Conservation (phyloP, 2,329 filamentous ascomycete species). For the Neonectria hederae region DNA sequence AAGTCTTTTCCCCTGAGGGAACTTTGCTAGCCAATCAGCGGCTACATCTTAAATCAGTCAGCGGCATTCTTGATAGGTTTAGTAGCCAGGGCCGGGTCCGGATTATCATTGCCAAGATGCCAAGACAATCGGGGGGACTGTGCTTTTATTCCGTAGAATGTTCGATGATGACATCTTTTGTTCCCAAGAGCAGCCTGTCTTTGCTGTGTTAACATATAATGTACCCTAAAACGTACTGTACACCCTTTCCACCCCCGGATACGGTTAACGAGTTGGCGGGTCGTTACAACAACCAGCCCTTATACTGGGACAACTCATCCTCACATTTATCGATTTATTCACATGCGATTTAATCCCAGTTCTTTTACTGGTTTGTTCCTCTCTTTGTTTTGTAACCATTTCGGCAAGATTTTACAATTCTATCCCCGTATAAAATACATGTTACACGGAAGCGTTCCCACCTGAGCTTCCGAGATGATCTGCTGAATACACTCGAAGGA, state of each 20-base stretch:
- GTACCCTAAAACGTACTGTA: no score
- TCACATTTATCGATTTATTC: not conserved
- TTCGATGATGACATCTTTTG: not conserved
- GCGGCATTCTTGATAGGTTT: not conserved
- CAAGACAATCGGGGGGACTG: not conserved
- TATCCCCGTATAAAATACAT: conserved; percentile 43
- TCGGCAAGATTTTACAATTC: conserved; percentile 38
- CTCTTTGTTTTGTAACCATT: conserved; percentile 10
- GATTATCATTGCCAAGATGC: not conserved
- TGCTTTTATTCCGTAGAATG: not conserved
- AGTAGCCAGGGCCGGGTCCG: not conserved
- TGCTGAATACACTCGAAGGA: conserved; percentile 39
- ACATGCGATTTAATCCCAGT: not conserved
- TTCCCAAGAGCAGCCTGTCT: not conserved
- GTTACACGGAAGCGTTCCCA: conserved; percentile 31
- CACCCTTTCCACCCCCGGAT: not conserved
- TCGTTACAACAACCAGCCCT: no score
- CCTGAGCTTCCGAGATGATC: conserved; percentile 31
- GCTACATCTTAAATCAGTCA: conserved; percentile 6
- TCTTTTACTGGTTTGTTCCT: not conserved
- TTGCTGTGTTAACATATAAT: not conserved
- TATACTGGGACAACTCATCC: not conserved
- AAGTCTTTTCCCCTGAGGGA: conserved; percentile 29
- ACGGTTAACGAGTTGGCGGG: not conserved
- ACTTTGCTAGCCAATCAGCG: conserved; percentile 46